Evolutionary conservation across 2,329 filamentous ascomycete genomes (phyloP), one percentile per base, ranked within the genome.

Genomic region (Hypoxylon sp.): DNA sequence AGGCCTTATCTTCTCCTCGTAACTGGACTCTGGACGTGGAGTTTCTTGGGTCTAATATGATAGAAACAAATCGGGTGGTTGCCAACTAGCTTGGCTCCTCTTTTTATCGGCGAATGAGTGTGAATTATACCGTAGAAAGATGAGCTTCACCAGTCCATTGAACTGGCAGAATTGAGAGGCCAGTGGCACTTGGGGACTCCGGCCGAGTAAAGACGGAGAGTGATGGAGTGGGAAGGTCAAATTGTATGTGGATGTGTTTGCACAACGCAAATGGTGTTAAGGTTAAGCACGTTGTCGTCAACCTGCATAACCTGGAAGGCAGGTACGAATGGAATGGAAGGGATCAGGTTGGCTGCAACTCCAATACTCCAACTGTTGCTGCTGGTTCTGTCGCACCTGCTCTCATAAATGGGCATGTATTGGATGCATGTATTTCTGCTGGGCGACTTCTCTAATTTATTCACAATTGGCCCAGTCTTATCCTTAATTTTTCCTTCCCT

Each of bases 271-370:
- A 48, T 6, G 60, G 31, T 39, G 39, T 54, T 31, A 44, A 47
- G 21, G 57, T 57, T 54, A 65, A 39, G 59, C 53, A 69, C 15
- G 47, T 35, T 70, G 61, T 70, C 68, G 68, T 70, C 68, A 70
- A 44, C 35, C 19, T 62, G 68, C 68, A 70, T 70, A 42, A 27
- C 24, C 24, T 27, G 24, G 24, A 27, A 65, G 44, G 56, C 48
- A 68, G 64, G 64, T 62, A 65, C 63, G 62, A 19, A 54, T 44
- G 37, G 47, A 46, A 29, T 7, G 47, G 17, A 15, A 32, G 31
- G 37, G 11, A 37, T 31, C 35, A 47, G 24, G 44, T 57, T 39
- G 19, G 32, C 35, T 24, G 37, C 44, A 50, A 42, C 62, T 62
- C 24, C 24, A 27, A 27, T 27, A 27, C 24, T 27, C 24, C 24